A percentile compares a stretch with the other conserved stretches of the same genome.
phyloP scores from a whole-genome alignment of 2,329 filamentous ascomycete species.

The Trichoderma breve region DNA sequence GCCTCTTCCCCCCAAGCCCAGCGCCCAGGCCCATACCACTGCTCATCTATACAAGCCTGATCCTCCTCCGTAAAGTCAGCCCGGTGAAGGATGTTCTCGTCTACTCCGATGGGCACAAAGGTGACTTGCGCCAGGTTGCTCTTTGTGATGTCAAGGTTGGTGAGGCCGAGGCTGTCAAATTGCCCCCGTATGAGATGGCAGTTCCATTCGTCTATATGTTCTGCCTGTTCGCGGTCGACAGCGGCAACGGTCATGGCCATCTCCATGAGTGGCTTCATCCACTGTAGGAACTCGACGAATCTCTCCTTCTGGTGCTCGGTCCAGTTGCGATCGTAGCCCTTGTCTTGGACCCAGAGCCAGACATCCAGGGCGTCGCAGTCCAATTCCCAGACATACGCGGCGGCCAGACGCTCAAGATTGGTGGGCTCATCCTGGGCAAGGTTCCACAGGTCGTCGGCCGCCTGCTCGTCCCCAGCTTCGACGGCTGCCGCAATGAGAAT shows the following conservation, averaged over 20 bases:
- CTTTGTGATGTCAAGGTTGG: neutral
- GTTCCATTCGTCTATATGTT: neutral
- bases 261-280: neutral
- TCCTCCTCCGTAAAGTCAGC: neutral
- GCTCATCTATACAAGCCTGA: neutral
- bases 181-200: neutral
- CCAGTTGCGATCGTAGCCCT: slow-evolving; percentile 12
- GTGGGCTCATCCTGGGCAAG: neutral
- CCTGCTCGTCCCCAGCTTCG: neutral
- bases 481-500: neutral
- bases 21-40: neutral
- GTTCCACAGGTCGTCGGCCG: neutral
- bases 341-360: slow-evolving; percentile 14
- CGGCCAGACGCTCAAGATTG: neutral
- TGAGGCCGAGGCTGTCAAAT: neutral
- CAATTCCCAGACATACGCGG: neutral
- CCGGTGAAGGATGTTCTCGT: slow-evolving; percentile 2
- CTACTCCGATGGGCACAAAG: neutral
- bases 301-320: neutral
- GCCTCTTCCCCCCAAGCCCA: slow-evolving; percentile 3
- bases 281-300: neutral
- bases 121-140: neutral
- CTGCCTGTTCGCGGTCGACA: too few relatives aligned
- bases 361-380: neutral
- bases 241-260: neutral